Conservation (phyloP, 148 eudicot genomes). For the Diospyros lotus region DNA sequence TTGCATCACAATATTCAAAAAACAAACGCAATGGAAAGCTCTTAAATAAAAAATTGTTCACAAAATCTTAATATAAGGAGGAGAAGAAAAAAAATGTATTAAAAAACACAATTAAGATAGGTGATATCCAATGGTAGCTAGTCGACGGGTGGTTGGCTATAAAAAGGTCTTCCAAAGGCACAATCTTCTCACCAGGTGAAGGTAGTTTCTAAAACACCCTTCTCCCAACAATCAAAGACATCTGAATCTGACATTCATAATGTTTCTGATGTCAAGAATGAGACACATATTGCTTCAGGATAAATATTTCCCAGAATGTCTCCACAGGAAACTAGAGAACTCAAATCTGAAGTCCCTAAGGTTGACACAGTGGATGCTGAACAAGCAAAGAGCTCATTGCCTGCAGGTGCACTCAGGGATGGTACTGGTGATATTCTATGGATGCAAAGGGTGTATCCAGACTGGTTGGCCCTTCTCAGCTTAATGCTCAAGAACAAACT, state of each 20-base stretch:
- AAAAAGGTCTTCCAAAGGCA: slow-evolving; percentile 57
- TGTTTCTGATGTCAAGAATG: slow-evolving; percentile 27
- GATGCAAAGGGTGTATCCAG: slow-evolving; percentile 26
- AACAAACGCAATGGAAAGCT: no score
- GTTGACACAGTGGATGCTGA: slow-evolving; percentile 13
- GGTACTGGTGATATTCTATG: slow-evolving; percentile 20
- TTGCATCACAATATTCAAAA: no score
- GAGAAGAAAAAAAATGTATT: no score
- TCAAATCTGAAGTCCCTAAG: slow-evolving; percentile 14
- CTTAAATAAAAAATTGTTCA: no score
- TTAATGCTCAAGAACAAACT: slow-evolving; percentile 23
- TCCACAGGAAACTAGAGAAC: slow-evolving; percentile 17
- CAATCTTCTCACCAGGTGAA: slow-evolving; percentile 56
- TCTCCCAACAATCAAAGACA: slow-evolving; percentile 37
- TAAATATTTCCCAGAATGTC: slow-evolving; percentile 17
- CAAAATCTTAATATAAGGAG: no score
- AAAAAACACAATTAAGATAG: no score
- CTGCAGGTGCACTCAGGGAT: slow-evolving; percentile 16
- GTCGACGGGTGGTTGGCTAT: no score
- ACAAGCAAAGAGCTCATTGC: slow-evolving; percentile 22
- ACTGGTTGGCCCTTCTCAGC: slow-evolving; percentile 20
- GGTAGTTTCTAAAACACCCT: slow-evolving; percentile 34
- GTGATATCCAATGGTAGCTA: no score
- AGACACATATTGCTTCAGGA: slow-evolving; percentile 13
- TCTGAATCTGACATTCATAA: slow-evolving; percentile 27